phyloP scores from a whole-genome alignment of 495 filamentous ascomycete genomes.

The Daldinia grandis region DNA sequence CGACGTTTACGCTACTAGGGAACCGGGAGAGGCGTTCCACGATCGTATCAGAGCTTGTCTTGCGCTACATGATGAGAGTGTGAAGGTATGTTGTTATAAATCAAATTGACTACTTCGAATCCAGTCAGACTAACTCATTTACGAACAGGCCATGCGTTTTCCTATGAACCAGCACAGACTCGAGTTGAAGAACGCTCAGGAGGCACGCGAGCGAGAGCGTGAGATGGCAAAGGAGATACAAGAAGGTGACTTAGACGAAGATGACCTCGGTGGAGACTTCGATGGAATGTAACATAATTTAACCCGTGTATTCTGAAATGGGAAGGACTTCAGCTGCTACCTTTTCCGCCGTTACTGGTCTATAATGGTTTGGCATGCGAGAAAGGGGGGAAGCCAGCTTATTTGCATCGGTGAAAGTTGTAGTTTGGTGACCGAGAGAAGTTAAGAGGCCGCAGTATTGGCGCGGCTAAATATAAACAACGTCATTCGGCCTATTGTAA shows the following conservation, averaged over 20 bases:
- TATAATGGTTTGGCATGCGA: slow-evolving; percentile 16
- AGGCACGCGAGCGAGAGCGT: slow-evolving; percentile 92
- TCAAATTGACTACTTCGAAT: background rate
- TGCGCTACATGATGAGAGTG: slow-evolving; percentile 92
- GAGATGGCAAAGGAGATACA: slow-evolving; percentile 99
- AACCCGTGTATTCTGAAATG: slow-evolving; percentile 46
- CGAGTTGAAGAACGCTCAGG: slow-evolving; percentile 96
- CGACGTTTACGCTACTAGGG: slow-evolving; percentile 94
- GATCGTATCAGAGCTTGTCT: slow-evolving; percentile 92
- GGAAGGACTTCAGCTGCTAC: slow-evolving; percentile 26
- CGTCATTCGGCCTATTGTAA: slow-evolving; percentile 40
- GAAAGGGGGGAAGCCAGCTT: slow-evolving; percentile 9
- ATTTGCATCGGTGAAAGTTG: slow-evolving; percentile 25
- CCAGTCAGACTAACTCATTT: slow-evolving; percentile 22
- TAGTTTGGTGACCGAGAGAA: slow-evolving; percentile 30
- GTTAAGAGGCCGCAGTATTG: slow-evolving; percentile 13
- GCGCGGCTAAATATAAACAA: slow-evolving; percentile 24
- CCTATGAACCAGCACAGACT: slow-evolving; percentile 99
- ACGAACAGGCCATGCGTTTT: slow-evolving; percentile 88
- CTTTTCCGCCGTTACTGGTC: slow-evolving; percentile 7
- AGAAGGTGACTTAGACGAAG: slow-evolving; percentile 96
- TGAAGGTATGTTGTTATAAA: slow-evolving; percentile 73
- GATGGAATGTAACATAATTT: slow-evolving; percentile 81
- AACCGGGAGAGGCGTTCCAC: slow-evolving; percentile 96
- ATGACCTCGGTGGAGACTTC: slow-evolving; percentile 95